phyloP scores from a whole-genome alignment of 169 alveolate species.

The Plasmodium cynomolgi region DNA sequence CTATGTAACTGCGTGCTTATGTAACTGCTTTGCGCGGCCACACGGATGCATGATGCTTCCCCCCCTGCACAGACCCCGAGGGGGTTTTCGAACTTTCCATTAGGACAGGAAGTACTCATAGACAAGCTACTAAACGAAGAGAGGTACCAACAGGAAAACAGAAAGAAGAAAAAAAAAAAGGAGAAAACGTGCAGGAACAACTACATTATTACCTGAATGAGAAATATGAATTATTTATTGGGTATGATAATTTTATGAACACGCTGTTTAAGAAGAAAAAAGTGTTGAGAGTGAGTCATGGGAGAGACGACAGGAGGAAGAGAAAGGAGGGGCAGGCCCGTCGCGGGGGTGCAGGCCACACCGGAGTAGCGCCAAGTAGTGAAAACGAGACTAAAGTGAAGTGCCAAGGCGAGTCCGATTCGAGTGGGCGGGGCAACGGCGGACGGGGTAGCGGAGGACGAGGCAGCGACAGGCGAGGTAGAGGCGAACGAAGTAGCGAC shows the following conservation, averaged over 20 bases:
- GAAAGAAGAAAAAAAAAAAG: slow-evolving; percentile 25
- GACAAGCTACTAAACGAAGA: slow-evolving; percentile 63
- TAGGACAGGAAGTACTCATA: slow-evolving; percentile 61
- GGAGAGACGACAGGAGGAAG: slow-evolving; percentile 1
- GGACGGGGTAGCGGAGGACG: not conserved
- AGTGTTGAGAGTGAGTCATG: not conserved
- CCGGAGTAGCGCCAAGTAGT: not conserved
- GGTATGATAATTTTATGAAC: slow-evolving; percentile 40
- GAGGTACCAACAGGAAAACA: slow-evolving; percentile 21
- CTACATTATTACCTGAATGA: slow-evolving; percentile 38
- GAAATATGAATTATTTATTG: slow-evolving; percentile 27
- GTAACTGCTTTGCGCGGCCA: not conserved
- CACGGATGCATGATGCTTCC: not conserved
- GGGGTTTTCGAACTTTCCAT: slow-evolving; percentile 6
- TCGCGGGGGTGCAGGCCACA: not conserved
- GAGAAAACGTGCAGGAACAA: not conserved
- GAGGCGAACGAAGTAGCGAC: not conserved
- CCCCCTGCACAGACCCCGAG: slow-evolving; percentile 7
- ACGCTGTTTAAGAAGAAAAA: slow-evolving; percentile 54
- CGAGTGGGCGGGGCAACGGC: not conserved
- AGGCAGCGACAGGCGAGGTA: not conserved
- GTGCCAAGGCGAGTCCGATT: not conserved
- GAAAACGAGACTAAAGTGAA: not conserved
- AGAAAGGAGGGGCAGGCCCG: not conserved
- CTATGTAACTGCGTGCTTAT: not conserved